Percentiles rank a stretch among this genome's conserved stretches.
These are phyloP conservation scores for Paraphaeosphaeria sporulosa DNA, from an alignment of 2,329 filamentous ascomycete species.

Conservation along the genomic window DNA sequence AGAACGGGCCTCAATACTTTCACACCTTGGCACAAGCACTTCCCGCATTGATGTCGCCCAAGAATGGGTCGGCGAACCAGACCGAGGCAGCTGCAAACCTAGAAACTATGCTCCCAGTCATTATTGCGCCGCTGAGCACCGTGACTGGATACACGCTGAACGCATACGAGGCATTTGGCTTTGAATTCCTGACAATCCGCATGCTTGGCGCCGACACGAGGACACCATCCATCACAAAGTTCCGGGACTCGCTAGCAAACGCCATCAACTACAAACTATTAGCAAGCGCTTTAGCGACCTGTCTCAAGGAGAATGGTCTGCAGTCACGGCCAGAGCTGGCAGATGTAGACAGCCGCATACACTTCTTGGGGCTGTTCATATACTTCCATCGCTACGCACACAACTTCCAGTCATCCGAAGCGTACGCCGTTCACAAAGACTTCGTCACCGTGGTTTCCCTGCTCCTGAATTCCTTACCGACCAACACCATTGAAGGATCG, in stretches of 20 bases:
- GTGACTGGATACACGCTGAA: constrained; percentile 46
- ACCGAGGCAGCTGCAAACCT: constrained; percentile 12
- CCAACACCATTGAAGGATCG: constrained; percentile 62
- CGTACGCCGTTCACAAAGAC: constrained; percentile 57
- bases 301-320: constrained; percentile 36
- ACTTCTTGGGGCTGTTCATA: constrained; percentile 67
- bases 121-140: constrained; percentile 39
- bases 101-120: constrained; percentile 29
- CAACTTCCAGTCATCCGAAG: constrained; percentile 46
- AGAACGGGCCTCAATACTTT: constrained; percentile 42
- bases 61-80: constrained; percentile 9
- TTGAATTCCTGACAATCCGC: constrained; percentile 53
- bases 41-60: constrained; percentile 20
- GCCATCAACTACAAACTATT: constrained; percentile 60
- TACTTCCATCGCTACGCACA: constrained; percentile 63
- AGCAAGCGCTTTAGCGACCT: constrained; percentile 40
- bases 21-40: constrained; percentile 38
- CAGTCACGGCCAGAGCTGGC: constrained; percentile 37
- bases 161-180: constrained; percentile 49
- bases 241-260: constrained; percentile 52
- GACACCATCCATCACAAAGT: constrained; percentile 29
- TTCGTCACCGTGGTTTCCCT: constrained; percentile 65
- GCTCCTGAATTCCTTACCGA: constrained; percentile 64
- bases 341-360: constrained; percentile 56
- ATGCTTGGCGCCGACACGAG: constrained; percentile 41